phyloP scores from a whole-genome alignment of 176 grass and related monocot species.

The Oryza meyeriana region DNA sequence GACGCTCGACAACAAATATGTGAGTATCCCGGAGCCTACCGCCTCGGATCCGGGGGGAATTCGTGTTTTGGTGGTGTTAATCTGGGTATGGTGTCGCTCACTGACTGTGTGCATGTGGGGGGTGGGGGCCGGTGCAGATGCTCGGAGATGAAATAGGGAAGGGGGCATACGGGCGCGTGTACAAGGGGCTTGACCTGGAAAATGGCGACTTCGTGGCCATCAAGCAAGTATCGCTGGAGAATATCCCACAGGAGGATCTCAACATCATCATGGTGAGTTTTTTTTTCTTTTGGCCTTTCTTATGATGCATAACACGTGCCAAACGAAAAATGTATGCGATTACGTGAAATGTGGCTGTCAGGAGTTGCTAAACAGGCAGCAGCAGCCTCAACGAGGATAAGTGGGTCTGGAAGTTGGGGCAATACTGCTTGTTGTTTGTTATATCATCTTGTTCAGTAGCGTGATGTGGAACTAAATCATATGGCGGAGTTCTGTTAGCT shows the following conservation, averaged over 20 bases:
- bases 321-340: neutral
- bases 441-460: neutral
- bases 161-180: constrained; percentile 97
- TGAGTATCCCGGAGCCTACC: constrained; percentile 30
- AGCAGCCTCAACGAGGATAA: neutral
- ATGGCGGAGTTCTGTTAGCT: neutral
- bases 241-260: constrained; percentile 96
- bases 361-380: neutral
- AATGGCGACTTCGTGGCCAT: constrained; percentile 99
- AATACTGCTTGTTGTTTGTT: neutral
- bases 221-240: constrained; percentile 98
- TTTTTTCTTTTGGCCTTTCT: neutral
- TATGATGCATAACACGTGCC: neutral
- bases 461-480: neutral
- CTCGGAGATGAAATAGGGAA: constrained; percentile 98
- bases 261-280: constrained; percentile 88
- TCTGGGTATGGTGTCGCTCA: constrained; percentile 16
- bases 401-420: neutral
- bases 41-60: constrained; percentile 33
- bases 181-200: constrained; percentile 93
- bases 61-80: constrained; percentile 13
- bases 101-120: neutral
- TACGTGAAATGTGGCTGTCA: constrained; percentile 24
- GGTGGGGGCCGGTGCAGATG: constrained; percentile 53
- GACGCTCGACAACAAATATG: constrained; percentile 99